A percentile compares a stretch with the other conserved stretches of the same genome.
These are phyloP conservation scores for Teratosphaeriaceae sp. DNA, from an alignment of 2,329 filamentous ascomycete genomes.

Conservation along the genomic window DNA sequence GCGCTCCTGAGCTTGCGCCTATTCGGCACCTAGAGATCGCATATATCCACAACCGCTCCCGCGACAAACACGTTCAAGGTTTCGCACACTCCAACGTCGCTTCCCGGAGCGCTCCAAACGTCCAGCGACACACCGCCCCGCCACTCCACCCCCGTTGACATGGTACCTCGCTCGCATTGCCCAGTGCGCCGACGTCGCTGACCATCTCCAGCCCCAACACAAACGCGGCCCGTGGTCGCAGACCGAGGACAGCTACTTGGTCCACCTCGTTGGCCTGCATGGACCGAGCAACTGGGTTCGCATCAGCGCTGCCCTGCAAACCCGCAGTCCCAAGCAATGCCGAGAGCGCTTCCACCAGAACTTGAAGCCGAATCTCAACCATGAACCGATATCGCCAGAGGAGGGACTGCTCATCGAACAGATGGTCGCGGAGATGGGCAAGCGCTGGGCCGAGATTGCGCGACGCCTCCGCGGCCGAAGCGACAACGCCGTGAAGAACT, in stretches of 20 bases:
- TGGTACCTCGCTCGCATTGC: too few relatives aligned
- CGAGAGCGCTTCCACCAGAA: slow-evolving; percentile 93
- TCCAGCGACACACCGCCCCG: too few relatives aligned
- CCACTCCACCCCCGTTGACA: too few relatives aligned
- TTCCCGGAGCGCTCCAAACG: too few relatives aligned
- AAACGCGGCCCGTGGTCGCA: slow-evolving; percentile 79
- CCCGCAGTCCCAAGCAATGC: slow-evolving; percentile 88
- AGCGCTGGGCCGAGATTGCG: slow-evolving; percentile 90
- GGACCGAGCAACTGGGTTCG: slow-evolving; percentile 57
- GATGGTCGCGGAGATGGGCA: slow-evolving; percentile 71
- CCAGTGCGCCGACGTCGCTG: too few relatives aligned
- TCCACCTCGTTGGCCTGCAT: slow-evolving; percentile 63
- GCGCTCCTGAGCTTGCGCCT: too few relatives aligned
- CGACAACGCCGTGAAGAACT: slow-evolving; percentile 96
- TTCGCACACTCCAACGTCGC: too few relatives aligned
- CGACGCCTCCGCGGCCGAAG: slow-evolving; percentile 74
- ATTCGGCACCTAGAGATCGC: not conserved
- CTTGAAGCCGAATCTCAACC: slow-evolving; percentile 72
- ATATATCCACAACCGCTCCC: not conserved
- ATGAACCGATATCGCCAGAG: slow-evolving; percentile 73
- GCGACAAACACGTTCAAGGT: not conserved
- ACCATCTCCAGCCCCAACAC: slow-evolving; percentile 52
- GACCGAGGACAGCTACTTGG: slow-evolving; percentile 64
- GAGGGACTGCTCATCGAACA: slow-evolving; percentile 67
- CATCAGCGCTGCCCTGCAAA: slow-evolving; percentile 68